phyloP scores from a whole-genome alignment of 441 rosid genomes.

The Aleurites moluccanus region DNA sequence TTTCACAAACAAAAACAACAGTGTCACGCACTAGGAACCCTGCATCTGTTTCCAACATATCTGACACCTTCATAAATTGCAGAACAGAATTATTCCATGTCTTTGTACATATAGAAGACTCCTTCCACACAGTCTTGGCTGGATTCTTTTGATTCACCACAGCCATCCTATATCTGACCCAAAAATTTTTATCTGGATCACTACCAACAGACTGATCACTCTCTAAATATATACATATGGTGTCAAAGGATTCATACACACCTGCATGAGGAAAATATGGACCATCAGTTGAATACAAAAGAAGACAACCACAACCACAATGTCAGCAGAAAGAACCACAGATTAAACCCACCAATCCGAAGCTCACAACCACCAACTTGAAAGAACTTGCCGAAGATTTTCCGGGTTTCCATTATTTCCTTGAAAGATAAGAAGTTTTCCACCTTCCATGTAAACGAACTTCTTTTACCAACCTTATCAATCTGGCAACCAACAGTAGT shows the following conservation, averaged over 20 bases:
- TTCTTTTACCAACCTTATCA: constrained; percentile 56
- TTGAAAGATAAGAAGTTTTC: constrained; percentile 83
- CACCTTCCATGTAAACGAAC: constrained; percentile 86
- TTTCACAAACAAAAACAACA: constrained; percentile 98
- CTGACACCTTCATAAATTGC: constrained; percentile 99
- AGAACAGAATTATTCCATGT: constrained; percentile 99
- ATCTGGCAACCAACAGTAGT: constrained; percentile 42
- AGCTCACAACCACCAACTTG: constrained; percentile 92
- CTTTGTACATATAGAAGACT: constrained; percentile 98
- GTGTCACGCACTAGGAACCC: constrained; percentile 99
- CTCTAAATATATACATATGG: constrained; percentile 97
- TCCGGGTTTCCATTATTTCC: constrained; percentile 85
- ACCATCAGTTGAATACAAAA: constrained; percentile 36
- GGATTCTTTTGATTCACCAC: constrained; percentile 94
- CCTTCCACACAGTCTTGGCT: constrained; percentile 97
- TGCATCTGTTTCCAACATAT: constrained; percentile 97
- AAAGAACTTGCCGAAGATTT: constrained; percentile 94
- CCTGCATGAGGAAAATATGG: constrained; percentile 57
- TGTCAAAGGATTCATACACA: constrained; percentile 97
- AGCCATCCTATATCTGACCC: constrained; percentile 99
- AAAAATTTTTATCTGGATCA: constrained; percentile 96
- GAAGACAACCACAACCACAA: constrained; percentile 27
- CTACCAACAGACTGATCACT: constrained; percentile 91
- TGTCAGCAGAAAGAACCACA: constrained; percentile 25
- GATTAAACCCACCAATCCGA: constrained; percentile 67